Evolutionary conservation across 2,329 filamentous ascomycete genomes (phyloP).

Genomic region (Paecilomyces niveus): DNA sequence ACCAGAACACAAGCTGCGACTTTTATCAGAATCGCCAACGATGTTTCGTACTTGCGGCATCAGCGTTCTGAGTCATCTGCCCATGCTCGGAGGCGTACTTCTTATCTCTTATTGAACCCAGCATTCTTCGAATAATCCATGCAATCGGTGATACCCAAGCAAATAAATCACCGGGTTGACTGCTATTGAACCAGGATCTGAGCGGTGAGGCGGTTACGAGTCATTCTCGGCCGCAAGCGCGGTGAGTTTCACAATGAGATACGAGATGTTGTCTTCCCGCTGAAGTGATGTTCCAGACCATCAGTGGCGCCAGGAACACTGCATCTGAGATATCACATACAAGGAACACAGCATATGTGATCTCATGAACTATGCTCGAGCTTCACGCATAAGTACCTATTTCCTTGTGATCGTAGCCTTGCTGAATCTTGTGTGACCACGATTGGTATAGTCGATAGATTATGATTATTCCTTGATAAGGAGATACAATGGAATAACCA

Average conservation of each 20-base stretch:
- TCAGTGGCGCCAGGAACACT: neutral
- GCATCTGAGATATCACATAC: neutral
- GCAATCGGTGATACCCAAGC: neutral
- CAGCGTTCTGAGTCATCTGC: no score
- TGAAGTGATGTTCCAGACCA: neutral
- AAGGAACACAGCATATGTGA: neutral
- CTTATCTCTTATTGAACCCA: neutral
- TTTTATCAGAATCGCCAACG: no score
- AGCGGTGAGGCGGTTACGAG: neutral
- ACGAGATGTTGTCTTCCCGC: neutral
- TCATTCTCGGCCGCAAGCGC: neutral
- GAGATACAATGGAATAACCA: no score
- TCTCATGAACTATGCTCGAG: neutral
- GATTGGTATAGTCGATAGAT: neutral
- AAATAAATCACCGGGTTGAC: neutral
- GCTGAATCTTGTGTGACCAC: neutral
- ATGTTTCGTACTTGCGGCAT: neutral
- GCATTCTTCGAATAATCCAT: neutral
- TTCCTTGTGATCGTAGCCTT: neutral
- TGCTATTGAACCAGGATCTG: neutral
- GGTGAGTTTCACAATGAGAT: neutral
- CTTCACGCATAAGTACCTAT: neutral
- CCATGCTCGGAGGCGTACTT: neutral
- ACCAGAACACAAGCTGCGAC: no score
- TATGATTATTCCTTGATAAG: no score